Evolutionary conservation across 2,329 filamentous ascomycete genomes (phyloP).

Genomic region (Apiospora phragmitis): DNA sequence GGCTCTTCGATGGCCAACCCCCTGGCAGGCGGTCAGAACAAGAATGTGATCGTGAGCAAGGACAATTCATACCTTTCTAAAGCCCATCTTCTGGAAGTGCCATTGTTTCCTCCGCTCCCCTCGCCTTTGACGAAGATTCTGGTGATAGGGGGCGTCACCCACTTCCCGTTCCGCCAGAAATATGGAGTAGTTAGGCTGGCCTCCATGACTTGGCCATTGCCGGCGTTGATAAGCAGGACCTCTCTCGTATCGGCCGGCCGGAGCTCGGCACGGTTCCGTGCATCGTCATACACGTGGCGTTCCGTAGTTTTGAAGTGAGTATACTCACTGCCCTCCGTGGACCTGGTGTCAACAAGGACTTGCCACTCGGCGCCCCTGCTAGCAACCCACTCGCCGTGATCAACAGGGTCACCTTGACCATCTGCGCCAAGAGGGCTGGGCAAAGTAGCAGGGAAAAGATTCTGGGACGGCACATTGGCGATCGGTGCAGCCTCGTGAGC

Average conservation of each 20-base stretch:
- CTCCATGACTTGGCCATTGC: conserved; percentile 72
- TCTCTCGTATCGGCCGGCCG: conserved; percentile 57
- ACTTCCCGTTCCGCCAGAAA: conserved; percentile 69
- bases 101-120: conserved; percentile 76
- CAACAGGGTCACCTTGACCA: conserved; percentile 21
- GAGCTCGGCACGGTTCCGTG: conserved; percentile 63
- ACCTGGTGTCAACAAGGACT: conserved; percentile 44
- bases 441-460: conserved; percentile 59
- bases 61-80: conserved; percentile 56
- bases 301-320: conserved; percentile 86
- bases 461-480: conserved; percentile 26
- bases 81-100: conserved; percentile 83
- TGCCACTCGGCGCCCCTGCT: conserved; percentile 37
- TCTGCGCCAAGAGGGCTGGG: conserved; percentile 40
- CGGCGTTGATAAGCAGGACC: conserved; percentile 70
- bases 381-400: conserved; percentile 16
- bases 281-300: conserved; percentile 69
- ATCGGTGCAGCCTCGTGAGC: conserved; percentile 38
- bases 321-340: conserved; percentile 56
- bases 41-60: background rate
- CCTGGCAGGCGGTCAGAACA: conserved; percentile 32
- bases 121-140: conserved; percentile 32
- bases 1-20: conserved; percentile 65
- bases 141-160: conserved; percentile 78
- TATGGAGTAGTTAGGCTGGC: conserved; percentile 82